These are phyloP conservation scores for Amniculicola lignicola DNA, from an alignment of 495 filamentous ascomycete genomes.

Conservation along the genomic window DNA sequence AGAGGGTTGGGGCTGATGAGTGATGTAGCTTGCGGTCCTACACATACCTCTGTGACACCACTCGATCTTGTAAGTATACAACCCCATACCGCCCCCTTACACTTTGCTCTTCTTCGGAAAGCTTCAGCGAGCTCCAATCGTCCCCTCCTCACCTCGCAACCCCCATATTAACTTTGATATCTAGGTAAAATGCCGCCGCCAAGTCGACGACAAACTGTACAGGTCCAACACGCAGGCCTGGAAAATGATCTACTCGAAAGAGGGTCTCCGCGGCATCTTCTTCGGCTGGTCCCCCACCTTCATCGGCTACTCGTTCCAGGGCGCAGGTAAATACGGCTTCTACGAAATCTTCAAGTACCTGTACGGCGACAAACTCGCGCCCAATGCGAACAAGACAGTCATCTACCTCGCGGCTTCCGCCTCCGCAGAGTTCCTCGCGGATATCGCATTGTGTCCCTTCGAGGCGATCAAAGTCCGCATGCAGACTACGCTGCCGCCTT, in stretches of 20 bases:
- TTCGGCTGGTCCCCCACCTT: slow-evolving; percentile 72
- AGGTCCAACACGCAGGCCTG: slow-evolving; percentile 64
- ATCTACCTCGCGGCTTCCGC: slow-evolving; percentile 65
- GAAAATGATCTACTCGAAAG: slow-evolving; percentile 59
- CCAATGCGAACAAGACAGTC: slow-evolving; percentile 58
- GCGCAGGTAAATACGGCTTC: slow-evolving; percentile 75
- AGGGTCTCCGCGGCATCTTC: slow-evolving; percentile 68
- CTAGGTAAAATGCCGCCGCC: slow-evolving; percentile 60
- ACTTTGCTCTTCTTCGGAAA: no score
- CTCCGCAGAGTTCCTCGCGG: slow-evolving; percentile 66
- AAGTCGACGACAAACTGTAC: slow-evolving; percentile 71
- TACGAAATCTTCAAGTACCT: slow-evolving; percentile 74
- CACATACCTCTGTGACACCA: slow-evolving; percentile 59
- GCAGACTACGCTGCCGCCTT: slow-evolving; percentile 69
- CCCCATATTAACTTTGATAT: background rate
- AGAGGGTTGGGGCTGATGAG: slow-evolving; percentile 1
- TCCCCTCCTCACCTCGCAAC: no score
- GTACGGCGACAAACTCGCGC: slow-evolving; percentile 64
- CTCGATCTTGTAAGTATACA: slow-evolving; percentile 53
- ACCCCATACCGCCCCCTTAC: background rate
- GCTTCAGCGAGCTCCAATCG: no score
- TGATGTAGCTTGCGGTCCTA: slow-evolving; percentile 58
- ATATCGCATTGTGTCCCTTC: slow-evolving; percentile 64
- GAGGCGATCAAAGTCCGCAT: slow-evolving; percentile 72
- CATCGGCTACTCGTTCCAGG: slow-evolving; percentile 67